phyloP scores from a whole-genome alignment of 352 stramenopile species.

The Pythium rishiriense region DNA sequence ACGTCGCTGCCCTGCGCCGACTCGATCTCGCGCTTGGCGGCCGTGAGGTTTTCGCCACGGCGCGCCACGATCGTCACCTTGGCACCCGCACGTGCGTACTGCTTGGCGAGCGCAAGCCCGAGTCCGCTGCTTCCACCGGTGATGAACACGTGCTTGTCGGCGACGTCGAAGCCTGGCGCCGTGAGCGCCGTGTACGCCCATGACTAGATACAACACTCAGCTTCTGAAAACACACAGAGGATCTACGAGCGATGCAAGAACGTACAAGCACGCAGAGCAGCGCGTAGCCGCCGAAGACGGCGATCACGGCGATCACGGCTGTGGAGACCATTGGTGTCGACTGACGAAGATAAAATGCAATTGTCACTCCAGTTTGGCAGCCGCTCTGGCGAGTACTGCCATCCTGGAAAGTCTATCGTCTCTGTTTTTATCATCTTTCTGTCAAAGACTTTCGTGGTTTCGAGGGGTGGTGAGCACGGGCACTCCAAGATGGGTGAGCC shows the following conservation, averaged over 20 bases:
- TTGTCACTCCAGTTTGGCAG: too few species aligned
- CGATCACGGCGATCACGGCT: slow-evolving; percentile 1
- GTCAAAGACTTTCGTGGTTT: too few species aligned
- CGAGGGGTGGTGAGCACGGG: too few species aligned
- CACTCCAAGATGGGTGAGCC: too few species aligned
- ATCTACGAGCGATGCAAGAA: not conserved
- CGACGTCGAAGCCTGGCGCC: slow-evolving; percentile 51
- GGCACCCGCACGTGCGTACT: slow-evolving; percentile 51
- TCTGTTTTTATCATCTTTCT: too few species aligned
- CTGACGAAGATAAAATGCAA: too few species aligned
- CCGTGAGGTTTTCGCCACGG: slow-evolving; percentile 36
- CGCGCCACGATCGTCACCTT: slow-evolving; percentile 54
- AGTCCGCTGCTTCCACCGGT: slow-evolving; percentile 44
- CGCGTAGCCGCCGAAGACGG: slow-evolving; percentile 19
- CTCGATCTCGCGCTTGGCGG: slow-evolving; percentile 35
- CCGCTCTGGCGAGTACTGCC: too few species aligned
- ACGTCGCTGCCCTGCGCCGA: slow-evolving; percentile 11
- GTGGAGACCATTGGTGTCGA: slow-evolving; percentile 4
- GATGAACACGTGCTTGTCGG: slow-evolving; percentile 59
- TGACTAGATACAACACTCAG: slow-evolving; percentile 45
- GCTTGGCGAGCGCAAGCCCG: slow-evolving; percentile 61
- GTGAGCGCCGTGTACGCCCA: slow-evolving; percentile 46
- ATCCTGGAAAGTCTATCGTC: too few species aligned
- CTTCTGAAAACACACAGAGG: not conserved
- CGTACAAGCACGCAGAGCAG: slow-evolving; percentile 52